Percentiles rank a stretch among this genome's conserved stretches.
Evolutionary conservation across 2,329 filamentous ascomycete species (phyloP).

Genomic region (Sclerotinia glacialis): DNA sequence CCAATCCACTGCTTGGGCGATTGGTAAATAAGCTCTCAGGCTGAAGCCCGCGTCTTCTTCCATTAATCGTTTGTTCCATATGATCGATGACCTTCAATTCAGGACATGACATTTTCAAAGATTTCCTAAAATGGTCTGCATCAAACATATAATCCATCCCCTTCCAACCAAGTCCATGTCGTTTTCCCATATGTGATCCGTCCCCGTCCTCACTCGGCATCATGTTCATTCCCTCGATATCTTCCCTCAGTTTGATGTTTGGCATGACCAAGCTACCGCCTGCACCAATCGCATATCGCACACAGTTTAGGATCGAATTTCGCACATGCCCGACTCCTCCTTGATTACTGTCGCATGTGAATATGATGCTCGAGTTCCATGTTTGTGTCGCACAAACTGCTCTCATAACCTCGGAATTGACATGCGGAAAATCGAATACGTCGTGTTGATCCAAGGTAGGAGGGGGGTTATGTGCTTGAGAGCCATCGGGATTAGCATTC

Average conservation of each 20-base stretch:
- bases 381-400: slow-evolving; percentile 39
- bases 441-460: slow-evolving; percentile 24
- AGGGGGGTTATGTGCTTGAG: neutral
- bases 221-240: slow-evolving; percentile 32
- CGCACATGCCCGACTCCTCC: slow-evolving; percentile 44
- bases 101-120: slow-evolving; percentile 35
- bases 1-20: slow-evolving; percentile 29
- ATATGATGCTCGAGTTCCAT: slow-evolving; percentile 42
- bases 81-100: slow-evolving; percentile 30
- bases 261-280: slow-evolving; percentile 42
- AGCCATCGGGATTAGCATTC: slow-evolving; percentile 14
- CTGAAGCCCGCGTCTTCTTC: slow-evolving; percentile 28
- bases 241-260: slow-evolving; percentile 41
- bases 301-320: slow-evolving; percentile 44
- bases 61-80: slow-evolving; percentile 27
- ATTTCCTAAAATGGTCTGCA: slow-evolving; percentile 31
- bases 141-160: slow-evolving; percentile 37
- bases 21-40: slow-evolving; percentile 31
- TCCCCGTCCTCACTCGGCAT: slow-evolving; percentile 15
- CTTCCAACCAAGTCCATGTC: slow-evolving; percentile 35
- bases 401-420: slow-evolving; percentile 41
- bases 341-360: slow-evolving; percentile 43
- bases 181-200: slow-evolving; percentile 24
- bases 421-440: slow-evolving; percentile 41
- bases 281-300: slow-evolving; percentile 43